Evolutionary conservation across 495 filamentous ascomycete genomes (phyloP).

Genomic region (Neurospora africana): DNA sequence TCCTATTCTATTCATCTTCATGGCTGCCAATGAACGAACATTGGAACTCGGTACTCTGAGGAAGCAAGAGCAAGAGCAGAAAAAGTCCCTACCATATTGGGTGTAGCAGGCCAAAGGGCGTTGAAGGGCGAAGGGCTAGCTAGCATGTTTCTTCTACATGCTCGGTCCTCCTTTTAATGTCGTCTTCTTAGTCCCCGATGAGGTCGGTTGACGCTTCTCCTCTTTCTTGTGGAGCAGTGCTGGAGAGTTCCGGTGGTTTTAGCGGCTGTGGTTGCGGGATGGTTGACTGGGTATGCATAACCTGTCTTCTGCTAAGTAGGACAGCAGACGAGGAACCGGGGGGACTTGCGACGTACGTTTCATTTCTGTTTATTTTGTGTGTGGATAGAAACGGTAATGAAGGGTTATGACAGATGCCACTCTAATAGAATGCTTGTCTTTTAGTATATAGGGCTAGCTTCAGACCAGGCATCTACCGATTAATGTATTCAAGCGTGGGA

Average conservation of each 20-base stretch:
- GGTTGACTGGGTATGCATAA: neutral
- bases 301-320: neutral
- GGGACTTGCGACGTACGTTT: neutral
- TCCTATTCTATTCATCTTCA: neutral
- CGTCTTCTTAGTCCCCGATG: neutral
- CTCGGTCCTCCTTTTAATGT: neutral
- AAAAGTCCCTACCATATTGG: neutral
- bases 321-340: neutral
- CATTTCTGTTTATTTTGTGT: neutral
- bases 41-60: neutral
- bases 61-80: neutral
- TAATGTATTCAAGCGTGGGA: neutral
- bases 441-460: neutral
- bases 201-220: neutral
- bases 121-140: neutral
- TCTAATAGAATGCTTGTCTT: neutral
- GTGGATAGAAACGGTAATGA: neutral
- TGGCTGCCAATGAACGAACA: neutral
- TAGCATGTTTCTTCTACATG: neutral
- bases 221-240: too few species aligned
- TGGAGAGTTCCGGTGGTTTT: neutral
- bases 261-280: neutral
- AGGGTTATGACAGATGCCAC: neutral
- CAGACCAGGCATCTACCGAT: neutral
- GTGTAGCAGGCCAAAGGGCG: neutral